phyloP scores from a whole-genome alignment of 192 early-diverging fungal species.

The Rhizophagus sp. region DNA sequence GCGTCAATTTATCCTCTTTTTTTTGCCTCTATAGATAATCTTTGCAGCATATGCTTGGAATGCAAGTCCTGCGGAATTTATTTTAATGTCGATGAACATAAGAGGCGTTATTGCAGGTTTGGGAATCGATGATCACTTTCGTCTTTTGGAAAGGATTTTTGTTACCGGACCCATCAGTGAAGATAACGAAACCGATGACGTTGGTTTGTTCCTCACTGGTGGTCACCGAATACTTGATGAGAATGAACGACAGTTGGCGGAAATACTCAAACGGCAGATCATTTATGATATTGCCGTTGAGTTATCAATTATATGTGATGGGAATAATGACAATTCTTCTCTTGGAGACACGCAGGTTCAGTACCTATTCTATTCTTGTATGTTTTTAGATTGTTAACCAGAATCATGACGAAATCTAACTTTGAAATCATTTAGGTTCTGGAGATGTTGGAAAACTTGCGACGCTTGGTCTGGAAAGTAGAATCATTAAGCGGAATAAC shows the following conservation, averaged over 20 bases:
- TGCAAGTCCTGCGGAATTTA: constrained; percentile 4
- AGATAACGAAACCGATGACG: constrained; percentile 6
- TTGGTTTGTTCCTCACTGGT: constrained; percentile 13
- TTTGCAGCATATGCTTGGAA: constrained; percentile 8
- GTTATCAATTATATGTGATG: constrained; percentile 28
- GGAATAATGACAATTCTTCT: constrained; percentile 21
- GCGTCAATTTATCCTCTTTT: neutral
- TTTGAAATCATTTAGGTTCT: too few relatives aligned
- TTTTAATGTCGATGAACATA: neutral
- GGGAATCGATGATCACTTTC: constrained; percentile 23
- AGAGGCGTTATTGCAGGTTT: constrained; percentile 27
- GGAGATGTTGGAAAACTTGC: too few relatives aligned
- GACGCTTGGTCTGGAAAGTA: too few relatives aligned
- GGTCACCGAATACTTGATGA: constrained; percentile 17
- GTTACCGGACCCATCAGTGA: constrained; percentile 2
- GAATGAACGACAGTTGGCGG: neutral
- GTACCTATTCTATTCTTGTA: neutral
- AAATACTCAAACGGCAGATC: neutral
- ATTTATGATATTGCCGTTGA: neutral
- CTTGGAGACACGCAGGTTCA: constrained; percentile 5
- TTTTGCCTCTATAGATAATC: neutral
- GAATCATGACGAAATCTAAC: too few relatives aligned
- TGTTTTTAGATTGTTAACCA: too few relatives aligned
- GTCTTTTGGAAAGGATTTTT: constrained; percentile 25
- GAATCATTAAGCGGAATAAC: too few relatives aligned